Evolutionary conservation across 768 basidiomycete genomes (phyloP), one percentile per base, ranked within the genome.

Genomic region (Leccinum arenicola): DNA sequence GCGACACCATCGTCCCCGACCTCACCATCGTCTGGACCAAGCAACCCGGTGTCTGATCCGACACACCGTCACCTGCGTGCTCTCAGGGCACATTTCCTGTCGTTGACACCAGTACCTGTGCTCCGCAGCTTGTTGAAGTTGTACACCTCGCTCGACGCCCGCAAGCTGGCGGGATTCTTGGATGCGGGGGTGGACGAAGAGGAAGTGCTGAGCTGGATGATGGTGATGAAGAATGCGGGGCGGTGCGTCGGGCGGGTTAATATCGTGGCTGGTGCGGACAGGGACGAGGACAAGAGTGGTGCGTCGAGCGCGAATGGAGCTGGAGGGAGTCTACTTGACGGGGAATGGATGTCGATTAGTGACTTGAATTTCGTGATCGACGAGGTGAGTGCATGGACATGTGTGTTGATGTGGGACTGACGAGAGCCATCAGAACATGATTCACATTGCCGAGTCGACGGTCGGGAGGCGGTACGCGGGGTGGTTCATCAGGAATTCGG

Each of bases 401-500:
- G 36, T 15, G 19, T 17, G n/a, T 19, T 10, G 45, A 17, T 10
- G 4, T 19, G 36, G 29, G 8, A 17, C 17, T 31, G 23, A 25
- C 23, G 27, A 31, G 19, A 9, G 35, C 5, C 29, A 11, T 11
- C 17, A 50, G 95, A 93, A 95, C 71, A 95, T 95, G 90, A 90
- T 98, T 8, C 92, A 96, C 66, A 93, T 98, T 62, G 89, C 92
- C 3, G 95, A 98, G 73, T 94, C 93, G 21, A 97, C 93, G 0
- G 87, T 95, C 19, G 94, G 95, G 17, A 79, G 95, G 50, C 86
- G 94, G 52, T 98, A 93, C 73, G 96, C 94, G 3, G 93, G 94
- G 38, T 97, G 94, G 92, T 98, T 98, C 77, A 95, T 98, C 75
- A 88, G 94, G 65, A 93, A 95, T 74, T 92, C 93, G 5, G 95